Percentiles rank a stretch among this genome's conserved stretches.
Conservation (phyloP, 140 eudicot species). For the Senecio squalidus region DNA sequence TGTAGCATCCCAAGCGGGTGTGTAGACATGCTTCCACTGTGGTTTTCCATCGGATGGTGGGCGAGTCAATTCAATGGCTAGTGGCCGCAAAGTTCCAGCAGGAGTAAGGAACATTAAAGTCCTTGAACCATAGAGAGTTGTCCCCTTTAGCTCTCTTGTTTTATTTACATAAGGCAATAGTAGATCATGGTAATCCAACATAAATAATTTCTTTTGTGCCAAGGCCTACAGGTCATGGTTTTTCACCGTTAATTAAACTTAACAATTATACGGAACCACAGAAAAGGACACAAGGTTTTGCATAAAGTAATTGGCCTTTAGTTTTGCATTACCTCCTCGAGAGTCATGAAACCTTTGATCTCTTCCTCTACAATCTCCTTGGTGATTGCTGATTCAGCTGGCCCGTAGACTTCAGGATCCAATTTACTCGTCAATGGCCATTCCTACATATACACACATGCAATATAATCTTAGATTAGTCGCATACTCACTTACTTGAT, state of each 20-base stretch:
- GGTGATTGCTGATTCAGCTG: conserved; percentile 66
- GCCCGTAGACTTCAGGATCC: conserved; percentile 65
- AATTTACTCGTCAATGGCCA: conserved; percentile 75
- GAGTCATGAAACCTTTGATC: conserved; percentile 41
- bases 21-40: conserved; percentile 49
- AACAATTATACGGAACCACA: not conserved
- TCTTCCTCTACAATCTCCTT: conserved; percentile 44
- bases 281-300: not conserved
- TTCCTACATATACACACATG: conserved; percentile 31
- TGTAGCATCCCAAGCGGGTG: conserved; percentile 40
- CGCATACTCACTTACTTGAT: too few relatives aligned
- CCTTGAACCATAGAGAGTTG: conserved; percentile 50
- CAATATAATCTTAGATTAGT: not conserved
- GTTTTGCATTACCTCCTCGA: conserved; percentile 41
- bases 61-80: conserved; percentile 47
- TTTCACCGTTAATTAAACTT: not conserved
- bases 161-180: conserved; percentile 54
- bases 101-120: conserved; percentile 41
- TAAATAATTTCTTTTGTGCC: conserved; percentile 31
- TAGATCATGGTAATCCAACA: conserved; percentile 37
- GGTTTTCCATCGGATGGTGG: conserved; percentile 41
- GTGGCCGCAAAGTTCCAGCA: conserved; percentile 27
- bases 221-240: conserved; percentile 24
- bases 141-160: conserved; percentile 35
- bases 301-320: not conserved